Evolutionary conservation across 768 basidiomycete species (phyloP).

Genomic region (Mycena amicta): DNA sequence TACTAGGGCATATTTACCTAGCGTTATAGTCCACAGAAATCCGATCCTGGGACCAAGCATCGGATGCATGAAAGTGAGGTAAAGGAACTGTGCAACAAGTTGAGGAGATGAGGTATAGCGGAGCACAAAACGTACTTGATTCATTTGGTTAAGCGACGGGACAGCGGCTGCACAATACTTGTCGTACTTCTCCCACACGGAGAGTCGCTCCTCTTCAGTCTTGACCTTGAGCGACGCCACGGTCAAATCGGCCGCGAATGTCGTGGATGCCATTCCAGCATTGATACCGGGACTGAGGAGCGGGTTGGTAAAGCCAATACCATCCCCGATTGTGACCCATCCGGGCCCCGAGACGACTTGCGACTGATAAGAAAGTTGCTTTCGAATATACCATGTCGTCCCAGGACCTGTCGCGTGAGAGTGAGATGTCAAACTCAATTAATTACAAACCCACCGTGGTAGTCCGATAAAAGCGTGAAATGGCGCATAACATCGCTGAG

Average conservation of each 20-base stretch:
- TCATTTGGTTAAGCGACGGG: neutral
- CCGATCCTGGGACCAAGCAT: slow-evolving; percentile 15
- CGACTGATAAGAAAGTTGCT: slow-evolving; percentile 15
- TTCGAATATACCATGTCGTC: slow-evolving; percentile 19
- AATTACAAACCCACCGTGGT: neutral
- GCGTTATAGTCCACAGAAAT: slow-evolving; percentile 19
- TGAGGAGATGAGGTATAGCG: neutral
- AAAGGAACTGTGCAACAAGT: slow-evolving; percentile 12
- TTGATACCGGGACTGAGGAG: slow-evolving; percentile 21
- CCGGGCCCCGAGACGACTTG: slow-evolving; percentile 15
- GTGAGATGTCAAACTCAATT: neutral
- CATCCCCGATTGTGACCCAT: slow-evolving; percentile 17
- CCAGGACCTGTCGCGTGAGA: slow-evolving; percentile 9
- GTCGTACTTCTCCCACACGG: slow-evolving; percentile 6
- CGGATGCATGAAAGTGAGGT: slow-evolving; percentile 22
- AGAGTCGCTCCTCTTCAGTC: slow-evolving; percentile 2
- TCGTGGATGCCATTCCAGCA: slow-evolving; percentile 14
- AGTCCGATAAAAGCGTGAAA: slow-evolving; percentile 10
- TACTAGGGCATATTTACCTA: neutral
- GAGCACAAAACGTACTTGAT: neutral
- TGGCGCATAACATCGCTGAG: slow-evolving; percentile 17
- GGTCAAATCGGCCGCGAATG: slow-evolving; percentile 12
- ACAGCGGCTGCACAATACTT: slow-evolving; percentile 8
- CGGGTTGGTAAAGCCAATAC: slow-evolving; percentile 18
- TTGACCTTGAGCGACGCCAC: slow-evolving; percentile 3